phyloP scores from a whole-genome alignment of 2,329 filamentous ascomycete genomes.

The Claviceps digitariae region DNA sequence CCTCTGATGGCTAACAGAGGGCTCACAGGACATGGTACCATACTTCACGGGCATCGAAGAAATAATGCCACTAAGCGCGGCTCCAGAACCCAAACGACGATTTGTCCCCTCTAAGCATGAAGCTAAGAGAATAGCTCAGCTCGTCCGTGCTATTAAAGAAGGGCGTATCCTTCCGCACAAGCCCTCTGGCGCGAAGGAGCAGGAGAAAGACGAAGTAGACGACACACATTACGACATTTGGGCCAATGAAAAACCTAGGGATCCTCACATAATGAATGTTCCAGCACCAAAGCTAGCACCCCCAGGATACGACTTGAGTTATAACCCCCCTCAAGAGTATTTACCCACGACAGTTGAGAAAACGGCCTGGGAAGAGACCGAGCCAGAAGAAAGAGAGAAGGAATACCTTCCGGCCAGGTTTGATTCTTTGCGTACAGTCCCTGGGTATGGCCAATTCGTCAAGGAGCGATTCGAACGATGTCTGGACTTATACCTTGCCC shows the following conservation, averaged over 20 bases:
- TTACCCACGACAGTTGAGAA: conserved; percentile 75
- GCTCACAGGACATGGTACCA: conserved; percentile 62
- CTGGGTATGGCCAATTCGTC: conserved; percentile 78
- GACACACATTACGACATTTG: conserved; percentile 77
- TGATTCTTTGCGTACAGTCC: conserved; percentile 76
- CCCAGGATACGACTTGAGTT: conserved; percentile 88
- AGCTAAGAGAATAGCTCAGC: conserved; percentile 90
- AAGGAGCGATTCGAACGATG: conserved; percentile 96
- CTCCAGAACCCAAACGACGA: conserved; percentile 88
- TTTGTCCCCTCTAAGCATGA: conserved; percentile 97
- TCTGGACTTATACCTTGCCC: conserved; percentile 88
- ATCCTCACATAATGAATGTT: conserved; percentile 85
- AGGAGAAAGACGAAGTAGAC: conserved; percentile 58
- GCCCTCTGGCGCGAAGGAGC: conserved; percentile 51
- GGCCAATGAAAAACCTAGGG: conserved; percentile 76
- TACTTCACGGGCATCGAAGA: conserved; percentile 88
- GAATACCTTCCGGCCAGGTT: conserved; percentile 77
- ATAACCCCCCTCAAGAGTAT: conserved; percentile 92
- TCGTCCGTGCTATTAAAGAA: conserved; percentile 89
- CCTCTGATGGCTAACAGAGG: neutral
- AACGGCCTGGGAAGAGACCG: conserved; percentile 69
- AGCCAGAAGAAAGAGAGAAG: conserved; percentile 82
- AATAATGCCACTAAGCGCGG: conserved; percentile 86
- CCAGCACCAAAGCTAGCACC: conserved; percentile 87
- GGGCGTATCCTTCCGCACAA: conserved; percentile 88